These are phyloP conservation scores for Oryza rufipogon DNA, from an alignment of 176 grass and related monocot species.

Conservation along the genomic window DNA sequence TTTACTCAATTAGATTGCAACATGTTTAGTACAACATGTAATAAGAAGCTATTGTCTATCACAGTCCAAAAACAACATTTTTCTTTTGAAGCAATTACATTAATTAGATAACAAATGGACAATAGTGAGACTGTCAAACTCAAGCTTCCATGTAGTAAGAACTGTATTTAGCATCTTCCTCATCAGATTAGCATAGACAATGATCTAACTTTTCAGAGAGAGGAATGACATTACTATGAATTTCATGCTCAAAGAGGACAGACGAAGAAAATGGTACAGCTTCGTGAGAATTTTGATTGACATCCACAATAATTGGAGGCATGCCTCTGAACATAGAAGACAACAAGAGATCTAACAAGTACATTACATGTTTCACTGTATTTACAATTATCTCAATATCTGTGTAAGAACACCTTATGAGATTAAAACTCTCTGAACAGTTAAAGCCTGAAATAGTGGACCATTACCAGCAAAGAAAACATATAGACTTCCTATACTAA, in stretches of 20 bases:
- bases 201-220: not conserved
- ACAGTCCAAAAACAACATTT: not conserved
- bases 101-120: not conserved
- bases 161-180: not conserved
- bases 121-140: not conserved
- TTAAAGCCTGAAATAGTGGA: not conserved
- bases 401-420: not conserved
- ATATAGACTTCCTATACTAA: not conserved
- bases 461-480: not conserved
- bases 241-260: not conserved
- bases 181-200: slow-evolving; percentile 12
- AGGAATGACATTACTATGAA: not conserved
- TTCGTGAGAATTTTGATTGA: not conserved
- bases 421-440: not conserved
- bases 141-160: not conserved
- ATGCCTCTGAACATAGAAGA: not conserved
- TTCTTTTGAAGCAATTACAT: slow-evolving; percentile 3
- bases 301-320: not conserved
- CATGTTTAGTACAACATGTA: not conserved
- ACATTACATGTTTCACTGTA: not conserved
- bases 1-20: not conserved
- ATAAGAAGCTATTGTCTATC: not conserved
- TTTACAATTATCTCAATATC: not conserved
- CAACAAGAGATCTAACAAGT: not conserved
- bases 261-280: not conserved